A percentile compares a stretch with the other conserved stretches of the same genome.
These are phyloP conservation scores for Claviceps monticola DNA, from an alignment of 2,329 filamentous ascomycete genomes.

Conservation along the genomic window DNA sequence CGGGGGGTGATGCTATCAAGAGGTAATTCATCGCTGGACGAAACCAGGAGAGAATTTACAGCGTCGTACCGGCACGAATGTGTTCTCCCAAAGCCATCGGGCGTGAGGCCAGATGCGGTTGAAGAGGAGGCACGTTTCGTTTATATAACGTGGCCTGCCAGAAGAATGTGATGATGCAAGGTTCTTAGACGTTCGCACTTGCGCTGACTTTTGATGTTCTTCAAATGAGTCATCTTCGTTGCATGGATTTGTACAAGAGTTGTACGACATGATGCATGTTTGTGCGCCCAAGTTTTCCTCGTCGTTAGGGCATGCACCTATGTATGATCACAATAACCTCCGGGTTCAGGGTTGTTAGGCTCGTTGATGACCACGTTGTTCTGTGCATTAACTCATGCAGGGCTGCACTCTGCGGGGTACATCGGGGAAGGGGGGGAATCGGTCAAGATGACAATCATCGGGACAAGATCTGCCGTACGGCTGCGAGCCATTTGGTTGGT, in stretches of 20 bases:
- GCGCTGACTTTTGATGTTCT: background rate
- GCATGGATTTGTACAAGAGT: background rate
- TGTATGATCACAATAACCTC: background rate
- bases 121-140: background rate
- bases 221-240: background rate
- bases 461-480: background rate
- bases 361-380: slow-evolving; percentile 1
- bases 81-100: too few relatives aligned
- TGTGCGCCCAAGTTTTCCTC: background rate
- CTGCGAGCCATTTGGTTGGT: background rate
- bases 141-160: background rate
- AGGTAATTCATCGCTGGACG: background rate
- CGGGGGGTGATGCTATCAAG: background rate
- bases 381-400: background rate
- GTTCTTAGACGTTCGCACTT: background rate
- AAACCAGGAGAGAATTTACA: background rate
- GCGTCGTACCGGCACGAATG: background rate
- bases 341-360: background rate
- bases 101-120: too few relatives aligned
- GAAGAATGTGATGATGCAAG: background rate
- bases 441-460: background rate
- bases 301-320: background rate
- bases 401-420: background rate
- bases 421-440: background rate
- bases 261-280: background rate